Conservation (phyloP, 306 rosid species). For the Pterocarpus macrocarpus region DNA sequence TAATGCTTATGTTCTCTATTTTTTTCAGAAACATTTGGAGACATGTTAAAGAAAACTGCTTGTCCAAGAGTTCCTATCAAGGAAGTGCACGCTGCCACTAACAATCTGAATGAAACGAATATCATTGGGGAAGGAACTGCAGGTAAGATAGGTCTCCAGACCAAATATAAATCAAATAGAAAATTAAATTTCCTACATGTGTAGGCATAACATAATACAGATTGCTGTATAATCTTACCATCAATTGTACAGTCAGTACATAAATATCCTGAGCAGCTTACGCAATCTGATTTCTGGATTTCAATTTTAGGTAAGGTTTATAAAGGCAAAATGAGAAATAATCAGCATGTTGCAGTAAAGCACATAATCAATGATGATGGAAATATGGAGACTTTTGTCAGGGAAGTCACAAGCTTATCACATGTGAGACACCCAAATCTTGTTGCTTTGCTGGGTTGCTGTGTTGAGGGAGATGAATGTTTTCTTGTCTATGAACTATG, state of each 20-base stretch:
- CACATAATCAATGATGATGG: slow-evolving; percentile 71
- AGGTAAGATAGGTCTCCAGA: slow-evolving; percentile 42
- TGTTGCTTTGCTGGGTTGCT: slow-evolving; percentile 62
- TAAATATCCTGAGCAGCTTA: neutral
- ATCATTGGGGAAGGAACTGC: slow-evolving; percentile 66
- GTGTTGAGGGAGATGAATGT: slow-evolving; percentile 59
- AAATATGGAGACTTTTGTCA: slow-evolving; percentile 60
- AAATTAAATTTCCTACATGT: neutral
- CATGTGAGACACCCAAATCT: slow-evolving; percentile 69
- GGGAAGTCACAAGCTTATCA: slow-evolving; percentile 68
- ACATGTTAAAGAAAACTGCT: slow-evolving; percentile 44
- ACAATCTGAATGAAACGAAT: slow-evolving; percentile 56
- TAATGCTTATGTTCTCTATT: slow-evolving; percentile 4
- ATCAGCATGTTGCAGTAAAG: slow-evolving; percentile 65
- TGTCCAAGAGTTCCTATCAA: slow-evolving; percentile 53
- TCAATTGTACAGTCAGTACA: neutral
- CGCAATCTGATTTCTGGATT: neutral
- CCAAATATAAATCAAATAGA: too few relatives aligned
- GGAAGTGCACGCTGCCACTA: slow-evolving; percentile 63
- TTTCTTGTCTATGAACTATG: slow-evolving; percentile 79
- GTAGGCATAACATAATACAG: neutral
- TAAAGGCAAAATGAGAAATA: slow-evolving; percentile 59
- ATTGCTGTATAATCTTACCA: neutral
- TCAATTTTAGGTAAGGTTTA: slow-evolving; percentile 65
- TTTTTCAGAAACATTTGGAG: slow-evolving; percentile 44